phyloP scores from a whole-genome alignment of 352 stramenopile genomes.

The Globisporangium abappressorium region DNA sequence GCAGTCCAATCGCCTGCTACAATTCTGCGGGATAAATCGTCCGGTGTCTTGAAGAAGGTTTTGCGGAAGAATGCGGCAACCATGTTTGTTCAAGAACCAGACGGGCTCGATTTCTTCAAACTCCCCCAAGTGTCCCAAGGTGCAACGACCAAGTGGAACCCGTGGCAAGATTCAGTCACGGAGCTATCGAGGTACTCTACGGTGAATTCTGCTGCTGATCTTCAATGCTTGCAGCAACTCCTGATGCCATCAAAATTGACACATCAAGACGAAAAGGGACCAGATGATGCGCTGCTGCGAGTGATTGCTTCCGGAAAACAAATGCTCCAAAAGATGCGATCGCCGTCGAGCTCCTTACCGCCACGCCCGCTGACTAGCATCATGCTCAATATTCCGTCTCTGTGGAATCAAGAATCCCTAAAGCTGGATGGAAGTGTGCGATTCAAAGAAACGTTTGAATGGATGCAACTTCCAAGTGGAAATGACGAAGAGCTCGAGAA shows the following conservation, averaged over 20 bases:
- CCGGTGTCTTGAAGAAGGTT: conserved; percentile 2
- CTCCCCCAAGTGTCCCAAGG: background rate
- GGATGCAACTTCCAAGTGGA: background rate
- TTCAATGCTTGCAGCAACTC: conserved; percentile 1
- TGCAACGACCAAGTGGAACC: background rate
- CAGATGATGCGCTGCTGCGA: conserved; percentile 1
- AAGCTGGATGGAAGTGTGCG: conserved; percentile 5
- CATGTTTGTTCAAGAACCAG: conserved; percentile 4
- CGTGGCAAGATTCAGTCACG: conserved; percentile 3
- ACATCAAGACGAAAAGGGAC: conserved; percentile 2
- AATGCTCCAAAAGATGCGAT: background rate
- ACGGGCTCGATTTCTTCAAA: conserved; percentile 7
- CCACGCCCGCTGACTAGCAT: conserved; percentile 21
- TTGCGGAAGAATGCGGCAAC: conserved; percentile 12
- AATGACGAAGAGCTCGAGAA: background rate
- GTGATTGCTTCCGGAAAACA: background rate
- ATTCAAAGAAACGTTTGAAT: conserved; percentile 17
- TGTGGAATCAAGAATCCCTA: conserved; percentile 27
- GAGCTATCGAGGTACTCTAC: background rate
- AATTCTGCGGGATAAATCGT: background rate
- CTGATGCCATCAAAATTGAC: conserved; percentile 5
- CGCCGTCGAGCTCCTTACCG: background rate
- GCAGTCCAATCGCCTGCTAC: background rate
- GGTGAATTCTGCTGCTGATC: background rate
- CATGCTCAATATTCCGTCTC: conserved; percentile 26